Evolutionary conservation across 1,284 basidiomycete species (phyloP).

Genomic region (Blastosporella zonata): DNA sequence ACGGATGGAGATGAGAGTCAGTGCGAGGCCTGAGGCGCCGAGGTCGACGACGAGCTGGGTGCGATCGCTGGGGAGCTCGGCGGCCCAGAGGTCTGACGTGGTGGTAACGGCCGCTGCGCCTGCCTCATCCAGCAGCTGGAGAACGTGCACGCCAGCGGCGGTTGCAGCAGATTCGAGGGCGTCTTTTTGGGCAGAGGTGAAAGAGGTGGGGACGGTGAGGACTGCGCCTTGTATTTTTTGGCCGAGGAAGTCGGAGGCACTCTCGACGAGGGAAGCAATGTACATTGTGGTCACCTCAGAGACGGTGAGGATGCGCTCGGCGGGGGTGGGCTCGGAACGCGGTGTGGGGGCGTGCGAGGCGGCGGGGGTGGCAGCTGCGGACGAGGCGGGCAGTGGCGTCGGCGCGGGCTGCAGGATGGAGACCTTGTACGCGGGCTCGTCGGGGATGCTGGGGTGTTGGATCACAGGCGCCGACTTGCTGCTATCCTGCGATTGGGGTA

Average conservation of each 20-base stretch:
- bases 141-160: slow-evolving; percentile 81
- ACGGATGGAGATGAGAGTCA: slow-evolving; percentile 64
- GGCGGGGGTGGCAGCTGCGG: slow-evolving; percentile 54
- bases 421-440: slow-evolving; percentile 85
- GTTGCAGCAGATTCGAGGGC: slow-evolving; percentile 75
- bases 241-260: slow-evolving; percentile 93
- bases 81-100: slow-evolving; percentile 40
- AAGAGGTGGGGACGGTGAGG: slow-evolving; percentile 80
- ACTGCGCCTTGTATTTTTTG: slow-evolving; percentile 81
- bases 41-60: slow-evolving; percentile 74
- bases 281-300: slow-evolving; percentile 87
- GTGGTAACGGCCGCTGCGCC: slow-evolving; percentile 71
- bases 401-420: slow-evolving; percentile 77
- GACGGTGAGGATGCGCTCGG: slow-evolving; percentile 77
- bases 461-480: slow-evolving; percentile 66
- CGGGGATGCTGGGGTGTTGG: slow-evolving; percentile 69
- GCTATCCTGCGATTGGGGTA: slow-evolving; percentile 53
- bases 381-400: slow-evolving; percentile 41
- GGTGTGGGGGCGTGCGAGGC: slow-evolving; percentile 72
- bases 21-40: slow-evolving; percentile 60
- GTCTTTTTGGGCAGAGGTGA: slow-evolving; percentile 64
- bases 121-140: slow-evolving; percentile 85
- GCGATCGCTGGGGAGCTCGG: slow-evolving; percentile 48
- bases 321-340: slow-evolving; percentile 75
- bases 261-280: slow-evolving; percentile 80